phyloP scores from a whole-genome alignment of 345 rosid species.

The Xanthoceras sorbifolium region DNA sequence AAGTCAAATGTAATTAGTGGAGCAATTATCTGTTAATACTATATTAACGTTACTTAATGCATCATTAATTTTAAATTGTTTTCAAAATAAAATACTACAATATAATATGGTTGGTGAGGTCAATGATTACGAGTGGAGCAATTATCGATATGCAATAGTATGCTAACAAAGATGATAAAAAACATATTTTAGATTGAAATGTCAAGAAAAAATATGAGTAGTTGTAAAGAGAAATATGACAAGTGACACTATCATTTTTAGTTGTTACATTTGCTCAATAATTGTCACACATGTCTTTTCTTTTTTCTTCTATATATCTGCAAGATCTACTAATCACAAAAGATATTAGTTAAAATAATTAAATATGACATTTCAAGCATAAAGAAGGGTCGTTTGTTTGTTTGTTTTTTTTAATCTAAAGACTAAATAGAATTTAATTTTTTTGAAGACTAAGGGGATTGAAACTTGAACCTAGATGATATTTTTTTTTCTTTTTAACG shows the following conservation, averaged over 20 bases:
- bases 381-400: no score
- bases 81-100: not conserved
- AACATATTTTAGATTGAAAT: not conserved
- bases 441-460: no score
- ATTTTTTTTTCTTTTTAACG: no score
- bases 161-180: not conserved
- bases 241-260: not conserved
- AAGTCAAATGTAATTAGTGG: constrained; percentile 8
- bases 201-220: not conserved
- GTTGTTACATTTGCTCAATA: not conserved
- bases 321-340: not conserved
- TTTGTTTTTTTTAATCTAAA: no score
- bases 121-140: not conserved
- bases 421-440: no score
- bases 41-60: not conserved
- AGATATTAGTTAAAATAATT: not conserved
- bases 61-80: not conserved
- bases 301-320: not conserved
- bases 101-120: not conserved
- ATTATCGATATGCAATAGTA: not conserved
- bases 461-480: not conserved
- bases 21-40: not conserved
- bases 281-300: not conserved
- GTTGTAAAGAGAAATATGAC: not conserved
- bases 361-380: not conserved